Conservation (phyloP, 1,284 basidiomycete species). For the Cerioporus squamosus region DNA sequence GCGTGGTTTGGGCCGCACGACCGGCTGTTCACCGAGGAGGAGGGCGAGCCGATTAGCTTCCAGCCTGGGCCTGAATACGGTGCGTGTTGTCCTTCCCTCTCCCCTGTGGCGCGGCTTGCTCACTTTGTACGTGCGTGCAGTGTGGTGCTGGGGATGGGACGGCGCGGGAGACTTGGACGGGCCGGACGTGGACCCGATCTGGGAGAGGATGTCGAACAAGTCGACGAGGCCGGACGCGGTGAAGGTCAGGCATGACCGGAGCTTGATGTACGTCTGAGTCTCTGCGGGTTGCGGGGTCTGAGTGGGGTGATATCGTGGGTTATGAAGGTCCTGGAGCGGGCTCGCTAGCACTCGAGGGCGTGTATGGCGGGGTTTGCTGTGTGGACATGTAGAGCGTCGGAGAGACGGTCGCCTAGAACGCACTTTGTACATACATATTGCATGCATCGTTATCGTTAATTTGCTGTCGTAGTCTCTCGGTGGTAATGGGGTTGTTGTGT, state of each 20-base stretch:
- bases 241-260: conserved; percentile 75
- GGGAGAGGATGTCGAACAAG: conserved; percentile 83
- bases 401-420: conserved; percentile 9
- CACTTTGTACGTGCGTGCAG: conserved; percentile 44
- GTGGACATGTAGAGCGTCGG: background rate
- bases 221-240: conserved; percentile 67
- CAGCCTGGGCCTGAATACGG: conserved; percentile 84
- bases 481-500: too few relatives aligned
- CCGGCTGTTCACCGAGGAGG: conserved; percentile 87
- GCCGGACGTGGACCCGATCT: conserved; percentile 93
- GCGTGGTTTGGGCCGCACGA: conserved; percentile 97
- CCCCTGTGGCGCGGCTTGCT: background rate
- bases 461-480: conserved; percentile 5
- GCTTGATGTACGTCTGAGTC: conserved; percentile 30
- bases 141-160: conserved; percentile 99
- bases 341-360: too few relatives aligned
- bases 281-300: too few relatives aligned
- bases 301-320: too few relatives aligned
- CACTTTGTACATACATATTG: conserved; percentile 14
- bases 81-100: conserved; percentile 43
- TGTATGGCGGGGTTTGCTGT: background rate
- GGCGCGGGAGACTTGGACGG: conserved; percentile 95
- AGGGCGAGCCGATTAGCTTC: conserved; percentile 78
- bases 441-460: conserved; percentile 9
- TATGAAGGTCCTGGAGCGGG: too few relatives aligned